Evolutionary conservation across 176 grass and related monocot species (phyloP), one percentile per base, ranked within the genome.

Genomic region (Cenchrus purpureus): DNA sequence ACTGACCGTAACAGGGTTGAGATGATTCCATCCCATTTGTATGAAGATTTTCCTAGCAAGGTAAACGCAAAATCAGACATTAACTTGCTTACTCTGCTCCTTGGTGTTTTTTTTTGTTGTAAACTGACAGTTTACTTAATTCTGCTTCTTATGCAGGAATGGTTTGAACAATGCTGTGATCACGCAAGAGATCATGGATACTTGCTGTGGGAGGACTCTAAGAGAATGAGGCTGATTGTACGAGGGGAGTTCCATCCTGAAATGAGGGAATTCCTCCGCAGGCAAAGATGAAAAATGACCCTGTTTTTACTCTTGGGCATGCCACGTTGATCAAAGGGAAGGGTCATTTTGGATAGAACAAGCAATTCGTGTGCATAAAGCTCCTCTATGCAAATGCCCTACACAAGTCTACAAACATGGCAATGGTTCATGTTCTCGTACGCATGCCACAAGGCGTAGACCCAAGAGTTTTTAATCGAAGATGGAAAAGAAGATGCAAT

Each of bases 21-120:
- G 52, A 92, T 95, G 77, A 70, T 58, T 32, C 87, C 74, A 2
- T 93, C 93, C 2, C 86, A 90, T 78, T 69, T 94, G 7, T 98
- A 98, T 12, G 96, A 98, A 88, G 96, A 98, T 83, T 98, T 98
- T 22, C 96, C 96, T 61, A 93, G 86, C 66, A 98, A 87, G 95
- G 95, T 97, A 79, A 88, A 78, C 65, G 37, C 10, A 40, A 40
- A 4, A 40, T 40, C 37, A 40, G 22, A 8, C 8, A 52, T 40
- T 61, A 37, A 52, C 37, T 7, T 62, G 56, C 37, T 55, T 71
- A 37, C 10, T 44, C 15, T 80, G 40, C 8, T 46, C 45, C 16
- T 69, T 10, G 12, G 2, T 40, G 12, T 29, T 11, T 0, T 11
- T 0, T 43, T 60, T 65, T 65, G 25, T 74, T 0, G 5, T 58